A percentile compares a stretch with the other conserved stretches of the same genome.
Evolutionary conservation across 2,329 filamentous ascomycete genomes (phyloP).

Genomic region (Cercospora sp.): DNA sequence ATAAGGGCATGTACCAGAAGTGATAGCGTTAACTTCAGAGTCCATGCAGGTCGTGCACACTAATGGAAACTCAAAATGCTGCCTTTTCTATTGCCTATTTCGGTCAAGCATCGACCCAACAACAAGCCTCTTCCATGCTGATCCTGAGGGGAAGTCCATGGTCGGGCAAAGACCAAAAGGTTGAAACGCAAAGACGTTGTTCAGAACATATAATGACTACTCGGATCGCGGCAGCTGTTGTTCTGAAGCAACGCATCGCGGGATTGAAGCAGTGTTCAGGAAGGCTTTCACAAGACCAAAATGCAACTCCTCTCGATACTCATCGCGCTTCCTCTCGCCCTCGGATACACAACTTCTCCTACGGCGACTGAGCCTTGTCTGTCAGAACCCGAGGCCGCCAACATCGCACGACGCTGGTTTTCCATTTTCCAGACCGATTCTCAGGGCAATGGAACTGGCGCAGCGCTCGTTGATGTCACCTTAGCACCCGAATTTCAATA

Average conservation of each 20-base stretch:
- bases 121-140: background rate
- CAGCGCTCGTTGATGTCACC: conserved; percentile 14
- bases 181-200: background rate
- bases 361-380: conserved; percentile 13
- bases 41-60: background rate
- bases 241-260: background rate
- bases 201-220: background rate
- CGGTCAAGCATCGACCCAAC: background rate
- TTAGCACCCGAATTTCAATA: conserved; percentile 12
- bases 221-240: background rate
- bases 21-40: background rate
- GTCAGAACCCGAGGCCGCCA: conserved; percentile 13
- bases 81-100: background rate
- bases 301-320: background rate
- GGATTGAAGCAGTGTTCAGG: background rate
- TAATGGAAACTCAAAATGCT: background rate
- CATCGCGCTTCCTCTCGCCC: background rate
- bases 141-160: background rate
- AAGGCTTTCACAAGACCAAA: background rate
- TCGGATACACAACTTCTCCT: background rate
- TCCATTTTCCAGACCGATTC: conserved; percentile 20
- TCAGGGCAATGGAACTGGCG: conserved; percentile 15
- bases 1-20: background rate
- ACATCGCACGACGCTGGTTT: conserved; percentile 19
- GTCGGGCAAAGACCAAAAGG: background rate